Percentiles rank a stretch among this genome's conserved stretches.
Conservation (phyloP, 1,284 basidiomycete species). For the Lentinula novae-zelandiae region DNA sequence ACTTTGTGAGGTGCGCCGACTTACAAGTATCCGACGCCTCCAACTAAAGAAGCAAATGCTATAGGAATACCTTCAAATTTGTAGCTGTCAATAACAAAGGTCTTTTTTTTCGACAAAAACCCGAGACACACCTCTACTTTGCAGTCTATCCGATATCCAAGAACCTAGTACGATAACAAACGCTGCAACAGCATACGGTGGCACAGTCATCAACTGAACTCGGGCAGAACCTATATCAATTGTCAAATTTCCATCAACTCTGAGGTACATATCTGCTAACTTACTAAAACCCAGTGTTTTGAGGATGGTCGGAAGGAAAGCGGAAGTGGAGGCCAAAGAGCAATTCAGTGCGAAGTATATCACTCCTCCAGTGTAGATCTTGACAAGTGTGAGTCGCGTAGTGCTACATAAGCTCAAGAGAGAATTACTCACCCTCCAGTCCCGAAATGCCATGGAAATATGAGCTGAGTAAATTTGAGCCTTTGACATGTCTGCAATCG, state of each 20-base stretch:
- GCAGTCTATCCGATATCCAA: slow-evolving; percentile 67
- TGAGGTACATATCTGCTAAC: not conserved
- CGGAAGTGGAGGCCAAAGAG: slow-evolving; percentile 74
- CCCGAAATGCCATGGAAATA: slow-evolving; percentile 60
- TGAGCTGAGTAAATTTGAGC: slow-evolving; percentile 39
- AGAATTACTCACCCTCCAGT: slow-evolving; percentile 57
- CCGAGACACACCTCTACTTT: slow-evolving; percentile 29
- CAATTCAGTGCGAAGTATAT: slow-evolving; percentile 80
- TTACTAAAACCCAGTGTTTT: slow-evolving; percentile 62
- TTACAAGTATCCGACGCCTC: slow-evolving; percentile 65
- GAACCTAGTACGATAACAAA: slow-evolving; percentile 63
- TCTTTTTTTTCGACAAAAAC: not conserved
- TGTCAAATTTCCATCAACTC: not conserved
- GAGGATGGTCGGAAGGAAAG: slow-evolving; percentile 84
- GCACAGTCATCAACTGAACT: slow-evolving; percentile 74
- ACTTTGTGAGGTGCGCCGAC: slow-evolving; percentile 19
- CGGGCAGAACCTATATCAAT: slow-evolving; percentile 38
- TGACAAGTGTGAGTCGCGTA: slow-evolving; percentile 11
- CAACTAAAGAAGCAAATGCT: slow-evolving; percentile 42
- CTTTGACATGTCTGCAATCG: not conserved
- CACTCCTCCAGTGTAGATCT: slow-evolving; percentile 63
- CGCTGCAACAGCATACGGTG: slow-evolving; percentile 76
- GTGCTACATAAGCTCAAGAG: not conserved
- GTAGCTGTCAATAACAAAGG: not conserved
- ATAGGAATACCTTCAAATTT: slow-evolving; percentile 50